Percentiles rank a stretch among this genome's conserved stretches.
These are phyloP conservation scores for Rubia tinctorum DNA, from an alignment of 305 asterid genomes.

Conservation along the genomic window DNA sequence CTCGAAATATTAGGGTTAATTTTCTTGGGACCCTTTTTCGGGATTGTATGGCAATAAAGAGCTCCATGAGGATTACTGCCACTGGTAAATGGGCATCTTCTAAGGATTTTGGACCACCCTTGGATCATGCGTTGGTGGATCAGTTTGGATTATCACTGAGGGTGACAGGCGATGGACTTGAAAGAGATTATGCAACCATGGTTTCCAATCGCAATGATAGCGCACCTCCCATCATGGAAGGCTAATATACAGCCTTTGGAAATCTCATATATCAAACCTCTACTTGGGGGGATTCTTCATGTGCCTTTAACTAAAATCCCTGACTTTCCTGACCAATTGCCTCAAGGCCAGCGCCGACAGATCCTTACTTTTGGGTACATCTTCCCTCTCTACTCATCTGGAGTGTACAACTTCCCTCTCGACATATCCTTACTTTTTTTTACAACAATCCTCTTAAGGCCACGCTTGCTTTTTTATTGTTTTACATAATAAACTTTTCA, in stretches of 20 bases:
- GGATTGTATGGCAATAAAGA: conserved; percentile 61
- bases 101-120: too few species aligned
- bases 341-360: conserved; percentile 40
- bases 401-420: conserved; percentile 44
- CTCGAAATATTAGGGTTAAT: too few species aligned
- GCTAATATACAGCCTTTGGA: conserved; percentile 55
- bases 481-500: too few species aligned
- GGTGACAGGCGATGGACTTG: conserved; percentile 30
- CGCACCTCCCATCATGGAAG: conserved; percentile 90
- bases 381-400: conserved; percentile 64
- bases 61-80: conserved; percentile 60
- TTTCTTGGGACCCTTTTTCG: neutral
- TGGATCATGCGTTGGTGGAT: conserved; percentile 36
- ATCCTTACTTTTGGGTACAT: conserved; percentile 35
- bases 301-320: neutral
- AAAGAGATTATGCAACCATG: conserved; percentile 35
- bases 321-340: conserved; percentile 41
- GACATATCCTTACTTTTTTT: conserved; percentile 34
- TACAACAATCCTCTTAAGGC: too few species aligned
- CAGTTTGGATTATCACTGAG: conserved; percentile 61
- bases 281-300: neutral
- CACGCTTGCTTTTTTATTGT: too few species aligned
- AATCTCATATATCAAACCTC: conserved; percentile 29
- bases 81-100: neutral
- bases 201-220: conserved; percentile 72